Percentiles rank a stretch among this genome's conserved stretches.
phyloP scores from a whole-genome alignment of 1,139 yeast species.

The Eremothecium coryli region DNA sequence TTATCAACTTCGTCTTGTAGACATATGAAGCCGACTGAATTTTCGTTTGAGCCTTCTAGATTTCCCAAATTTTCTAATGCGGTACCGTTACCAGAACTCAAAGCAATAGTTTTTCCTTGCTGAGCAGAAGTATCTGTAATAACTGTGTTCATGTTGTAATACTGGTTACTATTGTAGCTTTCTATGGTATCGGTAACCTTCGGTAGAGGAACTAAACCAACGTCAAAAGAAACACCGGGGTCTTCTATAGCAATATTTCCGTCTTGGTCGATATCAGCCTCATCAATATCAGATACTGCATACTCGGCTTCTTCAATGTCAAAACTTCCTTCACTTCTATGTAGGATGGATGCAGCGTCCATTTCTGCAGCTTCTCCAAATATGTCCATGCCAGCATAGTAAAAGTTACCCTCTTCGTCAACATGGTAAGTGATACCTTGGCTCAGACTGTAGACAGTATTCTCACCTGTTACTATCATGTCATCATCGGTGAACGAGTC shows the following conservation, averaged over 20 bases:
- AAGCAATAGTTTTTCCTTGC: conserved; percentile 1
- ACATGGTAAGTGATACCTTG: conserved; percentile 20
- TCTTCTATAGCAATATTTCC: conserved; percentile 1
- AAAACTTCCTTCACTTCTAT: conserved; percentile 4
- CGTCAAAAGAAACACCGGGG: neutral
- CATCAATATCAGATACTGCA: conserved; percentile 9
- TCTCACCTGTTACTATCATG: conserved; percentile 15
- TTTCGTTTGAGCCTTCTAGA: conserved; percentile 4
- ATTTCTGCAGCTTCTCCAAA: neutral
- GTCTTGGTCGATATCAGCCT: conserved; percentile 7
- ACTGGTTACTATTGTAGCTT: conserved; percentile 16
- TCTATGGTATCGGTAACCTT: conserved; percentile 15
- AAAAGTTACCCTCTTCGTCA: conserved; percentile 21
- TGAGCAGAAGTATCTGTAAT: conserved; percentile 1
- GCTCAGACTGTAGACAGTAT: conserved; percentile 16
- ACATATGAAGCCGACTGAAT: conserved; percentile 8
- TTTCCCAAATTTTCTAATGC: neutral
- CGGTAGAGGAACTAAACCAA: neutral
- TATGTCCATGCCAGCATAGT: conserved; percentile 16
- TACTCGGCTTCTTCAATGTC: conserved; percentile 18
- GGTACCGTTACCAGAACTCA: neutral
- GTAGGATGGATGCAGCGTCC: neutral
- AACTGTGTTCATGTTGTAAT: conserved; percentile 13
- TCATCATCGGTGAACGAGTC: conserved; percentile 10
- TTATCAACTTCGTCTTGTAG: conserved; percentile 7